Evolutionary conservation across 2,329 filamentous ascomycete species (phyloP), one percentile per base, ranked within the genome.

Genomic region (Curvularia sp.): DNA sequence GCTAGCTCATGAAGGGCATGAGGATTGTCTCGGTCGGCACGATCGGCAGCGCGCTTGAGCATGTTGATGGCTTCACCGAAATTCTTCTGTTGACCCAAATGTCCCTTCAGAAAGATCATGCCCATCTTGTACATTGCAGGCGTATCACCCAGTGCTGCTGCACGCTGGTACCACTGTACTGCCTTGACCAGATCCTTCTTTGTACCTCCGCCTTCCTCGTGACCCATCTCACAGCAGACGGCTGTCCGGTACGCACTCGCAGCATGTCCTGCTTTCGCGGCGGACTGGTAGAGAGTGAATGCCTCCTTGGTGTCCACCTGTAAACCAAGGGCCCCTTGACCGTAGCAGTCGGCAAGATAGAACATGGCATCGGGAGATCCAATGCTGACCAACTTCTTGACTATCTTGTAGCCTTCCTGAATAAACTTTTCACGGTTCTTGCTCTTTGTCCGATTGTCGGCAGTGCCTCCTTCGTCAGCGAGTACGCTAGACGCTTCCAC

Each of bases 91-190:
- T 98, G 93, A 3, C 93, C 93, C n/a, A 99, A 84, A 27, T 98
- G 83, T 10, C 94, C 95, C 77, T 98, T 98, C 53, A 98, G 85
- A 61, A 92, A 81, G 65, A 99, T 96, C 89, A 97, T 96, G 57
- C 95, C 95, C 78, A 98, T 88, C 79, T 99, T 99, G 81, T 97
- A 99, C 92, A 98, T 96, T 28, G 93, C 95, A 0, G 94, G 91
- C 1, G 90, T 89, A 72, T 99, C 94, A 3, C 95, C 94, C 2
- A 98, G 83, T 12, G 90, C 89, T 10, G 95, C 94, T 6, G 95
- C 93, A 42, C 93, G 90, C 75, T 94, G 93, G 78, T 99, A 99
- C 95, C 95, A 99, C 76, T 98, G 94, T 19, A 98, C 93, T 1
- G 95, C 94, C 79, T 98, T 98, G 65, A 94, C 79, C 0, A 92